Evolutionary conservation across 768 basidiomycete species (phyloP), one percentile per base, ranked within the genome.

Genomic region (Tricholoma saponaceum): DNA sequence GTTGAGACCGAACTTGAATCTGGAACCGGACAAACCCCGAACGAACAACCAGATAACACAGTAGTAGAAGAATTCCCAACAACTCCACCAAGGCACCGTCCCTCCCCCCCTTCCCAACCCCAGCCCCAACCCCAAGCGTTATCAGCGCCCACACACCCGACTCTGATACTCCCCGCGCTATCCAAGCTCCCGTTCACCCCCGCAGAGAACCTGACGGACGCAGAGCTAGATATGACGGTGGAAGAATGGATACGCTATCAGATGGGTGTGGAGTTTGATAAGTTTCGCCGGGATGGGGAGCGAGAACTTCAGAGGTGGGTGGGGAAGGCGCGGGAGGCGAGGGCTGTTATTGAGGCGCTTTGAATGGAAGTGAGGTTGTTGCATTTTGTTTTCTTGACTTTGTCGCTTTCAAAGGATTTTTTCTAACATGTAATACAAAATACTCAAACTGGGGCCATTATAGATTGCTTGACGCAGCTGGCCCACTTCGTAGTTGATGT

Each of bases 211-310:
- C 73, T 90, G 39, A 83, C 78, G 5, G 87, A 87, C 46, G 82
- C 82, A 18, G 89, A 94, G 67, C 76, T 86, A 58, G 72, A 77
- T 18, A 87, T 94, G 89, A 89, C 90, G 0, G 79, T 95, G 50
- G 92, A 94, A 65, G 83, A 94, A 65, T 90, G 90, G 83, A 85
- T 93, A 57, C 78, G 86, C 55, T 81, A 83, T 62, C 90, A 93
- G 72, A 88, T 91, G 68, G 79, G 78, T 60, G 70, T 82, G 47
- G 80, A 91, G 70, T 84, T 82, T 62, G 83, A 86, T 61, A 82
- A 78, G 57, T 76, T 79, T 55, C 70, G 70, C 51, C 64, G 78
- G 53, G 78, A 79, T 56, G 76, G 78, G n/a, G 76, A 78, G 61
- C 64, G 76, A 54, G 76, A 78, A 62, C 56, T 79, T 59, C 68